A percentile compares a stretch with the other conserved stretches of the same genome.
These are phyloP conservation scores for Xylaria palmicola DNA, from an alignment of 495 filamentous ascomycete species.

Conservation along the genomic window DNA sequence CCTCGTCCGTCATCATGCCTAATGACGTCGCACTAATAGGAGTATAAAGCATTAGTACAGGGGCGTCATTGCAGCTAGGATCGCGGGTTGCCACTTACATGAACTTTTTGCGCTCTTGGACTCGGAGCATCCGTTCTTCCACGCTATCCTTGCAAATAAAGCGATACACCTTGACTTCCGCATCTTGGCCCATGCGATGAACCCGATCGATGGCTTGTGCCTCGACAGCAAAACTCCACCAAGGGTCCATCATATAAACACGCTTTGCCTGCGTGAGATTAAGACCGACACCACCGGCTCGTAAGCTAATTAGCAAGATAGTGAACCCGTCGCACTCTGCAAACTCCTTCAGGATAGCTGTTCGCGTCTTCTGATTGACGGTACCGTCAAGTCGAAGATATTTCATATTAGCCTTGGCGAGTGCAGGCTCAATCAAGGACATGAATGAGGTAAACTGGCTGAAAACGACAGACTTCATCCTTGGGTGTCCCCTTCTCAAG, in stretches of 20 bases:
- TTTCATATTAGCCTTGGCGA: conserved; percentile 67
- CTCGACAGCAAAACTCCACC: conserved; percentile 98
- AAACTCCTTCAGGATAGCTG: conserved; percentile 73
- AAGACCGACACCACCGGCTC: conserved; percentile 89
- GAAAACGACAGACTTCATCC: conserved; percentile 89
- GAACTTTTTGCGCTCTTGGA: conserved; percentile 95
- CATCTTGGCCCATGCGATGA: conserved; percentile 95
- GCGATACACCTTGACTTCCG: conserved; percentile 78
- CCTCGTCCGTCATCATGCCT: conserved; percentile 91
- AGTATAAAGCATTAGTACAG: conserved; percentile 10
- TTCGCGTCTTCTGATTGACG: conserved; percentile 81
- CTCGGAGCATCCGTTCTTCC: conserved; percentile 88
- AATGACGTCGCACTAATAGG: conserved; percentile 76
- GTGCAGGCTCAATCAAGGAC: conserved; percentile 78
- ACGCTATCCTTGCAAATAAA: conserved; percentile 91
- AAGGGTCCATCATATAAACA: conserved; percentile 99
- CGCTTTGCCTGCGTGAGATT: conserved; percentile 85
- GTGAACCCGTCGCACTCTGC: conserved; percentile 46
- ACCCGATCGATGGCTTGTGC: conserved; percentile 97
- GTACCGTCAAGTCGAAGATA: conserved; percentile 88
- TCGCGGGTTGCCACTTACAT: conserved; percentile 58
- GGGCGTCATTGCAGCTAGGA: conserved; percentile 1
- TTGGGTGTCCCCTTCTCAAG: conserved; percentile 57
- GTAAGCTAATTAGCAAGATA: conserved; percentile 79
- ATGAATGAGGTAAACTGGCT: conserved; percentile 97